Evolutionary conservation across 257 asterid genomes (phyloP), one percentile per base, ranked within the genome.

Genomic region (Penstemon davidsonii): DNA sequence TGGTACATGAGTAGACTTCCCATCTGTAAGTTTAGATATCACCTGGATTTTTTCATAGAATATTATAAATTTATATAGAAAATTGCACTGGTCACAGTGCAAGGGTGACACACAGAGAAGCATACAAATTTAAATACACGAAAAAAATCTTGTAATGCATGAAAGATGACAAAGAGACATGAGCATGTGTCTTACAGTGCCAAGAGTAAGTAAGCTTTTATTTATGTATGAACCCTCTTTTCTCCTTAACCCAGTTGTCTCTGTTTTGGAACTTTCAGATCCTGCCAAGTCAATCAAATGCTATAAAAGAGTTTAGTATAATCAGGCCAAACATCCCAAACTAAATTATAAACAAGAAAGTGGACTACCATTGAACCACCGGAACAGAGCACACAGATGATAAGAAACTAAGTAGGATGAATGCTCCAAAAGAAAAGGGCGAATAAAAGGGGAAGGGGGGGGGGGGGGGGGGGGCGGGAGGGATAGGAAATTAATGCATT

Each of bases 241-340:
- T 80, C 93, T 85, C 81, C 93, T 80, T 81, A 90, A 65, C 51
- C 95, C 93, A 36, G 85, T 84, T 0, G 91, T 90, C 85, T 80
- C 95, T 67, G 93, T 74, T 79, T 90, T 86, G 53, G 96, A 90
- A 84, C 95, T 87, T 81, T 89, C 96, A 62, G 95, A 89, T 69
- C 96, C 96, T 78, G 95, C 96, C 82, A 90, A 85, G 85, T 87
- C 95, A 81, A 90, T 87, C 64, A 89, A 82, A 79, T 90, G 96
- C 95, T 87, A 75, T 87, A 83, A 80, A 80, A 78, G 80, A 84
- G 66, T 66, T 86, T 70, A 85, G 88, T 79, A 56, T 40, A 52
- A 53, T 62, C 58, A 56, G 76, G 64, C 73, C 64, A 73, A 69
- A 70, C 68, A 70, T 55, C 72, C 68, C 42, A 64, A 25, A 63